These are phyloP conservation scores for Diplotaxis tenuifolia DNA, from an alignment of 345 rosid species.

Conservation along the genomic window DNA sequence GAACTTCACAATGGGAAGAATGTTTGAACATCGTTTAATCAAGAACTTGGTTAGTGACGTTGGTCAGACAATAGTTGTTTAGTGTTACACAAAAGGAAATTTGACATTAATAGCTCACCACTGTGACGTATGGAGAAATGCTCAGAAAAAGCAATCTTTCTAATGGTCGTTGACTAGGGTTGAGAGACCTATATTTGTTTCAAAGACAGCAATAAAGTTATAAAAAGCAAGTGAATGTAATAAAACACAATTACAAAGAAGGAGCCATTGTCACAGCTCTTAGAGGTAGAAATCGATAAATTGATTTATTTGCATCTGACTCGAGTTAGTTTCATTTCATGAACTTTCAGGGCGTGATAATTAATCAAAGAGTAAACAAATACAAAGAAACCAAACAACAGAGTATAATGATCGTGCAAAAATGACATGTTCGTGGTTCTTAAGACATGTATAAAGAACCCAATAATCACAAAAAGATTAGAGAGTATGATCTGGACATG, in stretches of 20 bases:
- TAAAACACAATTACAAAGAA: not conserved
- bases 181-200: too few species aligned
- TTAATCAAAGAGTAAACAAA: not conserved
- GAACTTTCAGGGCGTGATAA: too few species aligned
- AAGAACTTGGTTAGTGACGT: not conserved
- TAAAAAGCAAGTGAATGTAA: not conserved
- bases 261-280: not conserved
- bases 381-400: not conserved
- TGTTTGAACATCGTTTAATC: not conserved
- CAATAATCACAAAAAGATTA: not conserved
- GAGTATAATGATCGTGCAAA: not conserved
- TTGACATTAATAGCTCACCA: not conserved
- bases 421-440: not conserved
- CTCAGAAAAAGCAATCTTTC: not conserved
- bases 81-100: not conserved
- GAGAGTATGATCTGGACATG: not conserved
- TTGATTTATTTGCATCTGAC: too few species aligned
- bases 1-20: not conserved
- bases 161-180: not conserved
- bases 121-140: not conserved
- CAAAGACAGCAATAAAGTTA: not conserved
- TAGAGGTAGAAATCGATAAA: too few species aligned
- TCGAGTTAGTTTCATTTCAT: too few species aligned
- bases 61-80: not conserved
- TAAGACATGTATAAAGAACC: not conserved